A percentile compares a stretch with the other conserved stretches of the same genome.
Conservation (phyloP, 345 rosid genomes). For the Citrus australasica region DNA sequence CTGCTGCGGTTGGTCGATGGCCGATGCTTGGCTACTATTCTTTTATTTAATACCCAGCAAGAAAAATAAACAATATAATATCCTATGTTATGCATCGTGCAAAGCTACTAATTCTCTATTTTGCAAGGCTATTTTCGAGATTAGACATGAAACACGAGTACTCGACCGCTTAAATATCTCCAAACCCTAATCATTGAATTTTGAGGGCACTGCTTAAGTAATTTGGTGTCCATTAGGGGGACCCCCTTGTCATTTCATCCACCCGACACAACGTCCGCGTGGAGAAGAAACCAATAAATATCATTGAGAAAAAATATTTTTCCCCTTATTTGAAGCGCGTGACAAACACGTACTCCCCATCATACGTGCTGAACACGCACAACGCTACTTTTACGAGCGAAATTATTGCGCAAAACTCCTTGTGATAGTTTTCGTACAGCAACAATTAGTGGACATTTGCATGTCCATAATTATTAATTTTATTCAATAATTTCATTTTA, state of each 20-base stretch:
- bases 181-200: slow-evolving; percentile 15
- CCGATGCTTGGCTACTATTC: neutral
- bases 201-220: neutral
- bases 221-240: neutral
- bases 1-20: neutral
- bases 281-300: neutral
- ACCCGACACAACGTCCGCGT: neutral
- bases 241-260: slow-evolving; percentile 14
- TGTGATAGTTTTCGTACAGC: too few relatives aligned
- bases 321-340: neutral
- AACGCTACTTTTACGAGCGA: too few relatives aligned
- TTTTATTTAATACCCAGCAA: too few relatives aligned
- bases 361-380: too few relatives aligned
- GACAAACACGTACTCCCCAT: too few relatives aligned
- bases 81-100: too few relatives aligned
- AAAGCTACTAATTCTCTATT: too few relatives aligned
- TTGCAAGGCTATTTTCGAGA: neutral
- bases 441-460: too few relatives aligned
- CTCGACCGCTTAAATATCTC: too few relatives aligned
- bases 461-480: neutral
- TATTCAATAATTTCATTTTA: neutral
- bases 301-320: neutral
- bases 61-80: too few relatives aligned
- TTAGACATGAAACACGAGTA: too few relatives aligned
- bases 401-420: too few relatives aligned